Evolutionary conservation across 75 land plant species (phyloP).

Genomic region (Cunninghamia lanceolata): DNA sequence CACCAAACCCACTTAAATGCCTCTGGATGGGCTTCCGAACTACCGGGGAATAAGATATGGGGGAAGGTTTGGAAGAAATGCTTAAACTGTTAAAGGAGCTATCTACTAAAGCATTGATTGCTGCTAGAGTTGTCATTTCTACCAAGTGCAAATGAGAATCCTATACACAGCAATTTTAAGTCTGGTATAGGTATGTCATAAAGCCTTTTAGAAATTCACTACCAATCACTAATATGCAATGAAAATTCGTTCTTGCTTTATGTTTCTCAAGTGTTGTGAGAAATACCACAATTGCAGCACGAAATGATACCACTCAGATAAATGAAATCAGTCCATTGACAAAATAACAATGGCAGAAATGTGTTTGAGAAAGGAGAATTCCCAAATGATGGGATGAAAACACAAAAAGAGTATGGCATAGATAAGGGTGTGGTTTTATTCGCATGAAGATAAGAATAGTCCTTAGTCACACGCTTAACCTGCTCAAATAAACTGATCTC

Average conservation of each 20-base stretch:
- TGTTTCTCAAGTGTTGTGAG: neutral
- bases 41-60: neutral
- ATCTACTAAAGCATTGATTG: neutral
- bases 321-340: neutral
- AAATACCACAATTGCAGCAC: neutral
- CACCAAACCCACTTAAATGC: neutral
- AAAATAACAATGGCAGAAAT: neutral
- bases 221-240: neutral
- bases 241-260: neutral
- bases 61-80: slow-evolving; percentile 3
- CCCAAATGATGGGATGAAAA: neutral
- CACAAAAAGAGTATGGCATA: neutral
- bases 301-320: neutral
- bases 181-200: neutral
- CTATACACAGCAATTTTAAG: neutral
- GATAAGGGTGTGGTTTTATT: neutral
- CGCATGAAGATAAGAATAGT: neutral
- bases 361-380: neutral
- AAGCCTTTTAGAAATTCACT: neutral
- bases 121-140: neutral
- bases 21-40: neutral
- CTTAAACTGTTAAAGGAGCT: neutral
- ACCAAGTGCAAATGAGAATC: neutral
- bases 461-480: slow-evolving; percentile 3
- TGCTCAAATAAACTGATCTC: neutral